Evolutionary conservation across 169 alveolate species (phyloP).

Genomic region (Plasmodium berghei): DNA sequence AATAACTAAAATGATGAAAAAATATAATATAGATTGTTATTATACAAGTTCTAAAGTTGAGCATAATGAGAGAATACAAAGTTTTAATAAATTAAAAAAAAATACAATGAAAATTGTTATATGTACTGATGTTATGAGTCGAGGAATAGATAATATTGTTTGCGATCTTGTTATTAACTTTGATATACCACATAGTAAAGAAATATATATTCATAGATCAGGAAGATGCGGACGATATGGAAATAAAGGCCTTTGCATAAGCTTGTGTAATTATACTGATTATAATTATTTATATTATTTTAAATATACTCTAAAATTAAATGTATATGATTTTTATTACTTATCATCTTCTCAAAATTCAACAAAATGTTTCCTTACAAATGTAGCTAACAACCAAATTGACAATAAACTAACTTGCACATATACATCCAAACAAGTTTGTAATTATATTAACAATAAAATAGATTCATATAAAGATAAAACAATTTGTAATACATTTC

Average conservation of each 20-base stretch:
- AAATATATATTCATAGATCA: slow-evolving; percentile 91
- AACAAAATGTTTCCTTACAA: not conserved
- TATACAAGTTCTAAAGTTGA: slow-evolving; percentile 81
- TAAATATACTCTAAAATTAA: slow-evolving; percentile 27
- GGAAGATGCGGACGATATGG: slow-evolving; percentile 93
- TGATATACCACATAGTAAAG: slow-evolving; percentile 90
- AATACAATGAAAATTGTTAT: slow-evolving; percentile 84
- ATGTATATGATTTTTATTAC: slow-evolving; percentile 39
- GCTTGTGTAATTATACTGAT: slow-evolving; percentile 79
- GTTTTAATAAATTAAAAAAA: slow-evolving; percentile 35
- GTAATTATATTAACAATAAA: not conserved
- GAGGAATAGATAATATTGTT: slow-evolving; percentile 92
- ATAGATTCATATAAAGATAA: not conserved
- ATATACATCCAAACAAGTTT: not conserved
- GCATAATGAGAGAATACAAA: slow-evolving; percentile 76
- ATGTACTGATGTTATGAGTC: slow-evolving; percentile 92
- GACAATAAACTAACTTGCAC: not conserved
- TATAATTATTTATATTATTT: slow-evolving; percentile 47
- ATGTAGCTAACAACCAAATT: not conserved
- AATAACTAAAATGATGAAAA: slow-evolving; percentile 66
- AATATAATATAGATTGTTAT: slow-evolving; percentile 75
- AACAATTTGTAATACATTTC: not conserved
- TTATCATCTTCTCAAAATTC: not conserved
- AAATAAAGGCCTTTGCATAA: slow-evolving; percentile 87
- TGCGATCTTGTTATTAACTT: slow-evolving; percentile 91